These are phyloP conservation scores for Aethionema arabicum DNA, from an alignment of 345 rosid species.

Conservation along the genomic window DNA sequence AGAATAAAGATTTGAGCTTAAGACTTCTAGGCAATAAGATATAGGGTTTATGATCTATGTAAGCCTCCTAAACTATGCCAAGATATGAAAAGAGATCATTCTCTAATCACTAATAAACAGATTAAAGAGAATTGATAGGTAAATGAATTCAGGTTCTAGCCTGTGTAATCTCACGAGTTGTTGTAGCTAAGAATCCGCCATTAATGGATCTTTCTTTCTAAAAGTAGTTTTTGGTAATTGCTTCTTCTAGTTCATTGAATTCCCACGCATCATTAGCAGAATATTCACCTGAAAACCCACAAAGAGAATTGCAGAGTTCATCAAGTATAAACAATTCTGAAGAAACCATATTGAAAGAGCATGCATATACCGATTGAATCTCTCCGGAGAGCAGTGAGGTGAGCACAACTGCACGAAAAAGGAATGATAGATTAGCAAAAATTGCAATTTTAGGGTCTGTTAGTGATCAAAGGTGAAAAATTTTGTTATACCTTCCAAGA, in stretches of 20 bases:
- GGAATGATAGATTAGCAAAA: conserved; percentile 3
- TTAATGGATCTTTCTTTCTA: conserved; percentile 27
- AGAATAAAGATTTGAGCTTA: conserved; percentile 18
- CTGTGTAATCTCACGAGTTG: conserved; percentile 27
- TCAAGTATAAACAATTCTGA: not conserved
- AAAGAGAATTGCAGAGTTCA: conserved; percentile 4
- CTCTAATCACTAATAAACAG: no score
- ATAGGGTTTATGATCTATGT: conserved; percentile 25
- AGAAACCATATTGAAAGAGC: conserved; percentile 4
- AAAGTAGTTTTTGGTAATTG: conserved; percentile 66
- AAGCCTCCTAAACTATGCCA: not conserved
- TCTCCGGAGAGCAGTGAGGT: conserved; percentile 88
- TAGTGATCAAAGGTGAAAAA: not conserved
- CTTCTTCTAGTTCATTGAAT: conserved; percentile 79
- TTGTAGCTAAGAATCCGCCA: conserved; percentile 18
- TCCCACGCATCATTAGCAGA: conserved; percentile 87
- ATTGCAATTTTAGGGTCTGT: conserved; percentile 1
- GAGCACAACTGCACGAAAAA: conserved; percentile 77
- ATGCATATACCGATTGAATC: conserved; percentile 83
- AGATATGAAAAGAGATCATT: no score
- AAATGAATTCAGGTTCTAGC: not conserved
- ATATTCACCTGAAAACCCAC: conserved; percentile 58
- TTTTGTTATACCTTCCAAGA: conserved; percentile 61
- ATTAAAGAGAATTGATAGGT: not conserved
- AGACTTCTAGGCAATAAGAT: conserved; percentile 21